Evolutionary conservation across 139 green algal genomes (phyloP).

Genomic region (Zygnema circumcarinatum): DNA sequence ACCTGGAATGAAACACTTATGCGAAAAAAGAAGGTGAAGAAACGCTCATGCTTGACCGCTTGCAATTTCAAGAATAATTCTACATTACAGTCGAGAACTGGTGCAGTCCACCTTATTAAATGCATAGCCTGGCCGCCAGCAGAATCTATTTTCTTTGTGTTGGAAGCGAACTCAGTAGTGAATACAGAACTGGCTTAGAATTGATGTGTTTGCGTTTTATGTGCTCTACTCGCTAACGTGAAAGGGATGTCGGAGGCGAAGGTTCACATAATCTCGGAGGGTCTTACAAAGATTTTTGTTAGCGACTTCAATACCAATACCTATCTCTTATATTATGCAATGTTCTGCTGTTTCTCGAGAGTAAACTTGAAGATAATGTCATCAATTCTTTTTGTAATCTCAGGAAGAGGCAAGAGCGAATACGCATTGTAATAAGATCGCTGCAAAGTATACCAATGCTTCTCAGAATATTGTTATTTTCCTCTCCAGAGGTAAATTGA

Average conservation of each 20-base stretch:
- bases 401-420: too few species aligned
- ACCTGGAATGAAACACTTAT: constrained; percentile 83
- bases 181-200: constrained; percentile 17
- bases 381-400: too few species aligned
- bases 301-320: constrained; percentile 1
- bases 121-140: neutral
- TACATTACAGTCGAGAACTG: too few species aligned
- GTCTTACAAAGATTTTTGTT: constrained; percentile 48
- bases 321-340: neutral
- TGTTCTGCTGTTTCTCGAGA: too few species aligned
- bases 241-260: constrained; percentile 93
- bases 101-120: too few species aligned
- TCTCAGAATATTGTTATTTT: neutral
- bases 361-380: too few species aligned
- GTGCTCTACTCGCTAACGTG: constrained; percentile 74
- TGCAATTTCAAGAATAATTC: too few species aligned
- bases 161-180: neutral
- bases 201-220: neutral
- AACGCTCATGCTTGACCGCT: too few species aligned
- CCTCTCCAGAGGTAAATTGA: too few species aligned
- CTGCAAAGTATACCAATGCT: too few species aligned
- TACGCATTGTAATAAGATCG: too few species aligned
- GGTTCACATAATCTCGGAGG: constrained; percentile 88
- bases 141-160: neutral
- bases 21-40: constrained; percentile 75